Evolutionary conservation across 2,329 filamentous ascomycete genomes (phyloP), one percentile per base, ranked within the genome.

Genomic region (Fusarium newnesense): DNA sequence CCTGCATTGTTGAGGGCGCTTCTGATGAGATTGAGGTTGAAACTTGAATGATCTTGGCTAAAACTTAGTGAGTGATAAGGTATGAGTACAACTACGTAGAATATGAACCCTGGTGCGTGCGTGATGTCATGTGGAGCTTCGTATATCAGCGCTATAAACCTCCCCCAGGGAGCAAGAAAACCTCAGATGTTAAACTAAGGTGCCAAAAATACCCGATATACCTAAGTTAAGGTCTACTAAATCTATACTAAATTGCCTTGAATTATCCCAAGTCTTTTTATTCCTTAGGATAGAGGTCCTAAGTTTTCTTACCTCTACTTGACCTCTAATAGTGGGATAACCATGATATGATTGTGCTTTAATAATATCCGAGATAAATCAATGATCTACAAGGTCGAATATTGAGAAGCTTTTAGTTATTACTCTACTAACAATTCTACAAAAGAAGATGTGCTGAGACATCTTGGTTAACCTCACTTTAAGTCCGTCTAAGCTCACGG

Each of bases 91-190:
- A 28, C 46, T n/a, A n/a, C 15, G 19, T 40, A 54, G 49, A 69
- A 39, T 58, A 54, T 58, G 65, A 64, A 70, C 54, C 61, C 54
- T 74, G 58, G 47, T 61, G 71, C 56, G 70, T 63, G 59, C 50
- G 70, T 74, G 72, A 79, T 74, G 73, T 78, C 76, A 79, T 79
- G 68, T 69, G 69, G 69, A 74, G 75, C 71, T 64, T 49, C 49
- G 47, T 34, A 58, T 28, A 64, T 40, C 34, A 50, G 37, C 53
- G 32, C 49, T 30, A 49, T 60, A 37, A 16, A 37, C 15, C 34
- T 18, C 18, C 28, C n/a, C 7, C 42, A 24, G 18, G 24, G 42
- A 44, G 43, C 43, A 46, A 28, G 24, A 28, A 44, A 26, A 44
- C 42, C 42, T 19, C 24, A 19, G 16, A 26, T 44, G 42, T 44